These are phyloP conservation scores for Zoysia matrella DNA, from an alignment of 202 grass and related monocot genomes.

Conservation along the genomic window DNA sequence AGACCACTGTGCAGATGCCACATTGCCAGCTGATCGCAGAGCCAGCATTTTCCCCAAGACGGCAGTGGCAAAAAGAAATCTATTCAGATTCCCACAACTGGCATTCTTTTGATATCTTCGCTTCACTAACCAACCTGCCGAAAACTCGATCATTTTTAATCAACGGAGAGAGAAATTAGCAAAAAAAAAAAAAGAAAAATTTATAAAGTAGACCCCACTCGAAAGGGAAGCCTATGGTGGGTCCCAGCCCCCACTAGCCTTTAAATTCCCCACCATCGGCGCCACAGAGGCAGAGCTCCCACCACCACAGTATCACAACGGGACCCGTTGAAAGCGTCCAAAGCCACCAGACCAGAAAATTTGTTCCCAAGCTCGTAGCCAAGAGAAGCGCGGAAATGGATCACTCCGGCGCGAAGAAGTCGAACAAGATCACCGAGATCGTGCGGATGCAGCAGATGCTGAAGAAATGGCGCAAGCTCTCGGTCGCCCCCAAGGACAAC, in stretches of 20 bases:
- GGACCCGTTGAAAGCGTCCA: conserved; percentile 17
- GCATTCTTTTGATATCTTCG: background rate
- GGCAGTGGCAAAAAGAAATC: too few relatives aligned
- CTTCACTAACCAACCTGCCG: too few relatives aligned
- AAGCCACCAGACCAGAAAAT: conserved; percentile 11
- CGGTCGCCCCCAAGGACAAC: conserved; percentile 57
- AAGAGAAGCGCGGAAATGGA: conserved; percentile 48
- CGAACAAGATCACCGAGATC: conserved; percentile 95
- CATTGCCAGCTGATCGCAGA: too few relatives aligned
- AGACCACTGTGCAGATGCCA: background rate
- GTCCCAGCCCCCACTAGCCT: conserved; percentile 2
- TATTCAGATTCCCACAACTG: conserved; percentile 51
- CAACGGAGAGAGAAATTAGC: too few relatives aligned
- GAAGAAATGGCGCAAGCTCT: conserved; percentile 96
- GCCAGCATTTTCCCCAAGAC: background rate
- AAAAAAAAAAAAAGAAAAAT: too few relatives aligned
- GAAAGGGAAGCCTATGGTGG: background rate
- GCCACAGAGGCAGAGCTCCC: conserved; percentile 8
- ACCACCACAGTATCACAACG: conserved; percentile 19
- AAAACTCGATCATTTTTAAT: too few relatives aligned
- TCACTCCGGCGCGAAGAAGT: conserved; percentile 66
- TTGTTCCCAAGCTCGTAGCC: background rate
- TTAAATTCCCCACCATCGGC: conserved; percentile 55
- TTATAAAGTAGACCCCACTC: conserved; percentile 3
- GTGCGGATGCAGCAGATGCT: conserved; percentile 90